Evolutionary conservation across 2,329 filamentous ascomycete species (phyloP).

Genomic region (Sporothrix sp.): DNA sequence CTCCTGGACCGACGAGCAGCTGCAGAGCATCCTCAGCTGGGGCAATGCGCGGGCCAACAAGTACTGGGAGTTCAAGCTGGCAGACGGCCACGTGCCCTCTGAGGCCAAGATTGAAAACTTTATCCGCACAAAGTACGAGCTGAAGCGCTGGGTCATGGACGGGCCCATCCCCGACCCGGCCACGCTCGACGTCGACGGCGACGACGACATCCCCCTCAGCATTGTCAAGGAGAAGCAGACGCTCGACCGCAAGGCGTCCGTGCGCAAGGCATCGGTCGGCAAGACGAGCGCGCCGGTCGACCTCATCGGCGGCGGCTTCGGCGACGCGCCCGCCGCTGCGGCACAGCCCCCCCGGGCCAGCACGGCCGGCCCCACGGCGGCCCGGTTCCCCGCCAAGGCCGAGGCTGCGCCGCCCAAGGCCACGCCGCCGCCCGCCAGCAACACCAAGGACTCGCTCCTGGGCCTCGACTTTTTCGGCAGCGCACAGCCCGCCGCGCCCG

Average conservation of each 20-base stretch:
- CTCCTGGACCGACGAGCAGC: conserved; percentile 96
- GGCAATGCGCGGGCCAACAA: conserved; percentile 95
- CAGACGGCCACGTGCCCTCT: conserved; percentile 80
- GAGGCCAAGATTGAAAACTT: conserved; percentile 99
- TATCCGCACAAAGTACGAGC: conserved; percentile 97
- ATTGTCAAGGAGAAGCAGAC: conserved; percentile 58
- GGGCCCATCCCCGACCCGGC: conserved; percentile 89
- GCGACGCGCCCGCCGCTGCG: conserved; percentile 28
- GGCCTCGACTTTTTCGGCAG: conserved; percentile 91
- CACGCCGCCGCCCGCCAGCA: conserved; percentile 30
- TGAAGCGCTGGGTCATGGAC: conserved; percentile 99
- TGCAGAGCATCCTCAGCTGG: conserved; percentile 90
- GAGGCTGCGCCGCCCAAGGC: conserved; percentile 57
- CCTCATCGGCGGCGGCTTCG: conserved; percentile 64
- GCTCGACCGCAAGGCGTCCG: conserved; percentile 48
- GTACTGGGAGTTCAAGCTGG: conserved; percentile 96
- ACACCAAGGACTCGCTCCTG: conserved; percentile 77
- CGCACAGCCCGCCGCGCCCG: conserved; percentile 56
- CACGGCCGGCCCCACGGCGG: conserved; percentile 57
- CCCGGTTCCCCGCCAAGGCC: conserved; percentile 49
- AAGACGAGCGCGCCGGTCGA: conserved; percentile 42
- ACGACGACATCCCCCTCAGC: conserved; percentile 65
- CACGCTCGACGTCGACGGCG: conserved; percentile 70
- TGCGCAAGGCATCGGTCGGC: conserved; percentile 50
- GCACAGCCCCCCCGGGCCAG: conserved; percentile 56